phyloP scores from a whole-genome alignment of 2,329 filamentous ascomycete species.

The Penicillium sp. region DNA sequence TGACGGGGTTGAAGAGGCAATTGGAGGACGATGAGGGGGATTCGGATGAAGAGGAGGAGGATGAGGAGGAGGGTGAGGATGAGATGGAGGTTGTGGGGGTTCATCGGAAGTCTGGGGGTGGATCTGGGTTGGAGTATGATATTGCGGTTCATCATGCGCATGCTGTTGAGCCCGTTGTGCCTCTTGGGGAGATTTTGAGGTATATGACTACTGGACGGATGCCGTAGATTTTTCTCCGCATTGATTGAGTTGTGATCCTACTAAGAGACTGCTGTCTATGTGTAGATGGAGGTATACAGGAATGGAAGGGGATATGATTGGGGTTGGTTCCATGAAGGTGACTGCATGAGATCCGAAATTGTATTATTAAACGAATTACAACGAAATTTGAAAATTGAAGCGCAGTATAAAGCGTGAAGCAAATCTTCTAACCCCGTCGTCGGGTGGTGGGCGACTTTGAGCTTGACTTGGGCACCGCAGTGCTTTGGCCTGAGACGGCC shows the following conservation, averaged over 20 bases:
- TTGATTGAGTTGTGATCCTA: no score
- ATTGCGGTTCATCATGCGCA: conserved; percentile 30
- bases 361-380: not conserved
- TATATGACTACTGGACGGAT: conserved; percentile 52
- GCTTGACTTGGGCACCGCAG: conserved; percentile 42
- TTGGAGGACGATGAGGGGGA: conserved; percentile 57
- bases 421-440: conserved; percentile 48
- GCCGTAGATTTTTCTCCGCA: not conserved
- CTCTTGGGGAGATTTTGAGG: conserved; percentile 50
- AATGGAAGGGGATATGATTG: not conserved
- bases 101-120: conserved; percentile 32
- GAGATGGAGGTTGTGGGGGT: conserved; percentile 45
- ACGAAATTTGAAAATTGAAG: not conserved
- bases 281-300: not conserved
- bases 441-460: conserved; percentile 58
- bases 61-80: conserved; percentile 43
- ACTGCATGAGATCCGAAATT: not conserved
- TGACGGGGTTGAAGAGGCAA: conserved; percentile 66
- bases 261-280: not conserved
- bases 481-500: conserved; percentile 37
- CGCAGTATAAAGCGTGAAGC: not conserved
- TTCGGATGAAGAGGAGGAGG: conserved; percentile 55
- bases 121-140: conserved; percentile 35
- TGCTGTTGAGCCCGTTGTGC: conserved; percentile 32
- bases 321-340: not conserved